Evolutionary conservation across 345 rosid species (phyloP), one percentile per base, ranked within the genome.

Genomic region (Punica granatum): DNA sequence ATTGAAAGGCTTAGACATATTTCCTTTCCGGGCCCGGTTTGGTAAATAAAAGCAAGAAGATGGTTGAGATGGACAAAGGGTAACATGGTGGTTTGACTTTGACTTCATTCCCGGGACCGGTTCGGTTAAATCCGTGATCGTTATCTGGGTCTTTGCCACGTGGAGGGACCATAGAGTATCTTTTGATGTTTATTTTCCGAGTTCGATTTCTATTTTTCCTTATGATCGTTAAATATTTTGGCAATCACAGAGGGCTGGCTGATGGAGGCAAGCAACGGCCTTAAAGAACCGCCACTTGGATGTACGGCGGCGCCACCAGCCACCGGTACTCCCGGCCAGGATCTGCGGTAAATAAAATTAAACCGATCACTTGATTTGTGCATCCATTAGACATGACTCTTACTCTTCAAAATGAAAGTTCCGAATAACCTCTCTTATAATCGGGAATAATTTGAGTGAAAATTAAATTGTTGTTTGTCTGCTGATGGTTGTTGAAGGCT

Each of bases 261-360:
- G 67, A 71, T 61, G 75, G 88, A 76, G 64, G 72, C 74, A 13
- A 70, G 76, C 13, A 19, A 56, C 19, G 63, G 65, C 72, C 72
- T 69, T 69, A 62, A 72, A 61, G 25, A 71, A 34, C 58, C 49
- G 41, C 25, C 11, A 18, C 37, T n/a, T 28, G 16, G 23, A 4
- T 33, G 7, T 53, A 73, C 74, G 72, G 41, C 69, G 44, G 56
- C 80, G 36, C 56, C 79, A 18, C 73, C 81, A 31, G 77, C 43
- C 44, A 53, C 63, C 34, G 80, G 84, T 48, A 58, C 75, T 49
- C 69, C 78, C 61, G 77, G 37, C 32, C 31, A 37, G 31, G 28
- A 88, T 61, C 91, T 84, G 74, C 88, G 86, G 98, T 88, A 76
- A 84, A 33, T 46, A 9, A 2, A 7, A 44, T 53, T 60, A n/a